Evolutionary conservation across 257 asterid species (phyloP), one percentile per base, ranked within the genome.

Genomic region (Nicotiana tomentosiformis): DNA sequence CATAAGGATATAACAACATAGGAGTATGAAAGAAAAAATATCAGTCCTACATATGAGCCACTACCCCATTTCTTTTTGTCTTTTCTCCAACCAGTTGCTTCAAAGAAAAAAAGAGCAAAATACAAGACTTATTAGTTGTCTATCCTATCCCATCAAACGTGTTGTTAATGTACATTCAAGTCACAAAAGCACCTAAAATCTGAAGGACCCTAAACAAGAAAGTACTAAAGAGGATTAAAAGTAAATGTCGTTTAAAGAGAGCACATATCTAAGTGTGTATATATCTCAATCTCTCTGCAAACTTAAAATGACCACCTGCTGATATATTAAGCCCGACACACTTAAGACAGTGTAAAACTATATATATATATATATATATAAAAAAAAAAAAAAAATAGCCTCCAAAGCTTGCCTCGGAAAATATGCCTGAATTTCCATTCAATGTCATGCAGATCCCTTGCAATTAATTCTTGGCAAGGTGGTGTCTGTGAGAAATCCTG

Each of bases 391-490:
- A 0, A 43, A 43, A 43, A 43, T 43, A 43, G 51, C 51, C 58
- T 5, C 60, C 33, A 88, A 20, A 78, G 84, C 84, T 84, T 87
- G 87, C 98, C 98, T 82, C 98, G 93, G 85, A 95, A 95, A 66
- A 95, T 92, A 88, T 95, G 98, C 87, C 97, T 90, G 85, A 95
- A 95, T 90, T 95, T 95, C 98, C 98, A 95, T 84, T 95, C 98
- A n/a, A 87, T 91, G 67, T 95, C 98, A 87, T 95, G 98, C 46
- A 95, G 98, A 88, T 95, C 98, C 90, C 97, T 90, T n/a, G 98
- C 98, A 85, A 95, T 91, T 77, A 95, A 98, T 88, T 95, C 98
- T 86, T 95, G 98, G 2, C 93, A 92, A 82, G 98, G 98, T 65
- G 98, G 98, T 17, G 98, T 90, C 87, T 90, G 98, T 43, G 98